Evolutionary conservation across 371 early-diverging fungal species (phyloP).

Genomic region (Lichtheimia ramosa): DNA sequence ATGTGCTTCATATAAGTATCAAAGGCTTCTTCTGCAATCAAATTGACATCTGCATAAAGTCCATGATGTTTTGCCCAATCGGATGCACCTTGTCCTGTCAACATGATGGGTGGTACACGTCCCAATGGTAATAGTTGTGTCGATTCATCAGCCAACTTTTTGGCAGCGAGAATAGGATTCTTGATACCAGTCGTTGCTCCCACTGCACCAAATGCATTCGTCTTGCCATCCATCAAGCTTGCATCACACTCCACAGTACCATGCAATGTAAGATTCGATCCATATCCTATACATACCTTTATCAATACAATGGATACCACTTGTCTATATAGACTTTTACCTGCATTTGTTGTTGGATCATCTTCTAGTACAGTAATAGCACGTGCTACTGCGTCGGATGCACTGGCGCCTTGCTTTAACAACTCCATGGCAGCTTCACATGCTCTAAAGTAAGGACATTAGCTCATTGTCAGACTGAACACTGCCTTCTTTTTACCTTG

Average conservation of each 20-base stretch:
- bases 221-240: conserved; percentile 72
- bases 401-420: conserved; percentile 19
- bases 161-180: conserved; percentile 70
- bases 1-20: conserved; percentile 27
- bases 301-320: too few species aligned
- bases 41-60: conserved; percentile 19
- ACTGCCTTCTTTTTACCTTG: conserved; percentile 28
- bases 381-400: conserved; percentile 27
- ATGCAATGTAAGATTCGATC: conserved; percentile 77
- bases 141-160: conserved; percentile 42
- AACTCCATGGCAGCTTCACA: conserved; percentile 28
- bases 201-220: conserved; percentile 74
- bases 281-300: conserved; percentile 33
- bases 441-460: conserved; percentile 20
- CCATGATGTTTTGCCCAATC: conserved; percentile 48
- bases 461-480: background rate
- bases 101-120: conserved; percentile 74
- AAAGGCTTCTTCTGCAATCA: conserved; percentile 18
- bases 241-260: conserved; percentile 90
- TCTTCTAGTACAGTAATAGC: conserved; percentile 51
- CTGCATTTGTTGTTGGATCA: conserved; percentile 55
- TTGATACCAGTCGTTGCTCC: conserved; percentile 70
- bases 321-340: background rate
- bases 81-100: conserved; percentile 68
- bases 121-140: conserved; percentile 55